Base-by-base conservation (phyloP, 768 basidiomycete species). In the Russula sp. region DNA sequence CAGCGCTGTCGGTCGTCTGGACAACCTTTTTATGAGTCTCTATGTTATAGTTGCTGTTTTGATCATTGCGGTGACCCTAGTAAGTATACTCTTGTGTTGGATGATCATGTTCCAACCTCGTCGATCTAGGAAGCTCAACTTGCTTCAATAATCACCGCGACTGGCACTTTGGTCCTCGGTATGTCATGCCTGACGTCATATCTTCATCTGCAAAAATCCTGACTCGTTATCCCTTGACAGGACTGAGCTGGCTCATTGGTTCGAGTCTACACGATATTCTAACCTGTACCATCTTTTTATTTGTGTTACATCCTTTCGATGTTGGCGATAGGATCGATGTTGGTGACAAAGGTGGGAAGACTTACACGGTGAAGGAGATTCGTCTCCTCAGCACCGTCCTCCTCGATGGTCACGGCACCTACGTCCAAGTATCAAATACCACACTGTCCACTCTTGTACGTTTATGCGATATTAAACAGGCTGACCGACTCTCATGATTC, bases 161-260 rank as follows among this genome's bases (percentile, higher is more conserved):
- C 89, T 43, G 89, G 90, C 38, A 82, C 81, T 0, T 76, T 83
- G 59, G 70, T 83, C 38, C 78, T 83, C 38, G 80, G 77, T 76
- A 61, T 25, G 73, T 13, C 38, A 49, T 47, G 22, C 38, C 41
- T 18, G 1, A 54, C 39, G 29, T 47, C 46, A 11, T 29, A 16
- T 48, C 18, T 58, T 22, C 22, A 35, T 43, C 46, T 4, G 9
- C 20, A 32, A 43, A 47, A 32, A 46, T 7, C 63, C 35, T 48
- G 22, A 34, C 35, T 42, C 52, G 29, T n/a, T 8, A 7, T 62
- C 57, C 7, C 10, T 1, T 36, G 52, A 50, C 59, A 85, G 85
- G 86, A 68, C 77, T 93, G 47, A 88, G 87, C 65, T 93, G 91
- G 91, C 82, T 93, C 58, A 91, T 95, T 66, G 93, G 93, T 42